Evolutionary conservation across 1,284 basidiomycete species (phyloP), one percentile per base, ranked within the genome.

Genomic region (Paramarasmius palmivorus): DNA sequence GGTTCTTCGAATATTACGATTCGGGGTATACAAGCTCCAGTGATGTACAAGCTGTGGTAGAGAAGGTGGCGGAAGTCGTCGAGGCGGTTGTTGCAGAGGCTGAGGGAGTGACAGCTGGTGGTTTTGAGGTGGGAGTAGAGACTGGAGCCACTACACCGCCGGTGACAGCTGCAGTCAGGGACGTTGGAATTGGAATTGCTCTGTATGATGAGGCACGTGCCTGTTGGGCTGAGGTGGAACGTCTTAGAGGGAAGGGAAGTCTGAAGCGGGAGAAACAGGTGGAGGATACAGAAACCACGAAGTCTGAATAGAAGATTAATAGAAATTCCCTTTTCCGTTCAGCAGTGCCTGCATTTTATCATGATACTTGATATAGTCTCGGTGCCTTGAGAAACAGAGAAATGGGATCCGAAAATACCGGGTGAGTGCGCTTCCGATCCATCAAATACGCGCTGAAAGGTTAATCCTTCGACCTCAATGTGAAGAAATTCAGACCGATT

Each of bases 231-330:
- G 70, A 75, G 40, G 88, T 92, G 2, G 85, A 90, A 39, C 56
- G 74, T 57, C 83, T 82, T 35, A 67, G 87, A 57, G 86, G 87
- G 4, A 88, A 88, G 63, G 86, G 87, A 1, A 69, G 87, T 52
- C 61, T 89, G 54, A 74, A 73, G 48, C 73, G 85, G 59, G 85
- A 88, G 29, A 32, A 32, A 12, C 29, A 12, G 29, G 29, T 6
- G 29, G 29, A 6, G 29, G 12, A 12, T 12, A 32, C 29, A 32
- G 29, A 32, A n/a, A n/a, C n/a, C n/a, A n/a, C n/a, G n/a, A n/a
- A n/a, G n/a, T n/a, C n/a, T n/a, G n/a, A n/a, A n/a, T n/a, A n/a
- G n/a, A n/a, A n/a, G n/a, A n/a, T n/a, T n/a, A n/a, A n/a, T n/a
- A n/a, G n/a, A n/a, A n/a, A n/a, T n/a, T n/a, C n/a, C n/a, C n/a